A percentile compares a stretch with the other conserved stretches of the same genome.
Evolutionary conservation across 805 yeast genomes (phyloP).

Genomic region (Spathaspora gorwiae): DNA sequence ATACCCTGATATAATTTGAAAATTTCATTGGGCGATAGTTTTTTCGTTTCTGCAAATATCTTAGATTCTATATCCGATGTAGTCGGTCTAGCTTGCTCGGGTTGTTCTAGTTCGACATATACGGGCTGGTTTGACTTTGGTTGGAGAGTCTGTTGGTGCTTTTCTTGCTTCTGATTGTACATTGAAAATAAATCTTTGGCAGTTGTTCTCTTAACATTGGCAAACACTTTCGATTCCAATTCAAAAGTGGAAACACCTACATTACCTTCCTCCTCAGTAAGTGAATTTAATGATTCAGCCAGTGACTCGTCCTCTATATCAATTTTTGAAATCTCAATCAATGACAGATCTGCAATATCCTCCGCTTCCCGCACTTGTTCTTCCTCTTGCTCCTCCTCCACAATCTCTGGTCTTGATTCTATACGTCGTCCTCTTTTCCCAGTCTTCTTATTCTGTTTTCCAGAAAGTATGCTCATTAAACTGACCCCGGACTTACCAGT

Average conservation of each 20-base stretch:
- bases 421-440: background rate
- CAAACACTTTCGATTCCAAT: conserved; percentile 18
- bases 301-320: background rate
- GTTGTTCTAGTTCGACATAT: too few species aligned
- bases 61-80: background rate
- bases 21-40: background rate
- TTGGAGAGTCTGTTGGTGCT: too few species aligned
- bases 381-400: background rate
- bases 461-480: conserved; percentile 1
- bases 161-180: too few species aligned
- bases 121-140: too few species aligned
- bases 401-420: background rate
- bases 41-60: background rate
- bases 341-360: background rate
- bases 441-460: background rate
- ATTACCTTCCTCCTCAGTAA: background rate
- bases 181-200: conserved; percentile 16
- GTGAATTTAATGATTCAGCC: background rate
- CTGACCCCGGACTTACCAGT: background rate
- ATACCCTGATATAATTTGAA: background rate
- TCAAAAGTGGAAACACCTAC: background rate
- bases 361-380: background rate
- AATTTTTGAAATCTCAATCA: background rate
- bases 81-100: too few species aligned
- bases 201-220: conserved; percentile 13